Base-by-base conservation (phyloP, 495 filamentous ascomycete species). In the Symbiotaphrina buchneri region DNA sequence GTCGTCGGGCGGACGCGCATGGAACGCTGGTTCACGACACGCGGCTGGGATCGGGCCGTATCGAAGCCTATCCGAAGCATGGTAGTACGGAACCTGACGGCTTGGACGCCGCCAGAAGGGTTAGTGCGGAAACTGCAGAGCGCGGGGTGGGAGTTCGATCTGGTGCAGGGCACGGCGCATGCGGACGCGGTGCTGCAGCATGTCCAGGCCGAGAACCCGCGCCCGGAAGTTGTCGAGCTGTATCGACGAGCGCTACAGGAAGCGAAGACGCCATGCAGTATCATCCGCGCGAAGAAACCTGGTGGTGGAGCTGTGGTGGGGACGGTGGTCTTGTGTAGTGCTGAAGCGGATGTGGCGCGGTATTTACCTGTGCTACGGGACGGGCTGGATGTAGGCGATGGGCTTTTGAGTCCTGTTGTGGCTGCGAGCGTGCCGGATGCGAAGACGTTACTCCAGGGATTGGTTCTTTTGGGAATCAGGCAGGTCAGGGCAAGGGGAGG, bases 221-320 rank as follows among this genome's bases (percentile, higher is more conserved):
- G 68, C n/a, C 74, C 78, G 35, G 82, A 81, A 16, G 68, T 85
- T n/a, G 59, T 73, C 7, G 78, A 83, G 35, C 68, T 90, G 13
- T 92, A 92, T 50, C 63, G 69, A 19, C 56, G 77, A 20, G 82
- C 82, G 3, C 57, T 92, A 2, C 56, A 67, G 19, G 78, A 83
- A 28, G 59, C 65, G 13, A 65, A 69, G 25, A 56, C 65, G 13
- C n/a, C n/a, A n/a, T 85, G 78, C 39, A 78, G 78, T 26, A 71
- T 92, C 33, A 81, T 92, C 35, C 63, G 81, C 19, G 82, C 82
- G 4, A 83, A 75, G 47, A 61, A 66, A 31, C 63, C 64, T 0
- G 53, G 60, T 24, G 76, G 79, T 38, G 70, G 65, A 8, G 59
- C 56, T 17, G 50, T 92, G 10, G 45, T 91, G 18, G 82, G 80